Percentiles rank a stretch among this genome's conserved stretches.
Conservation (phyloP, 306 rosid species). For the Notholithocarpus densiflorus region DNA sequence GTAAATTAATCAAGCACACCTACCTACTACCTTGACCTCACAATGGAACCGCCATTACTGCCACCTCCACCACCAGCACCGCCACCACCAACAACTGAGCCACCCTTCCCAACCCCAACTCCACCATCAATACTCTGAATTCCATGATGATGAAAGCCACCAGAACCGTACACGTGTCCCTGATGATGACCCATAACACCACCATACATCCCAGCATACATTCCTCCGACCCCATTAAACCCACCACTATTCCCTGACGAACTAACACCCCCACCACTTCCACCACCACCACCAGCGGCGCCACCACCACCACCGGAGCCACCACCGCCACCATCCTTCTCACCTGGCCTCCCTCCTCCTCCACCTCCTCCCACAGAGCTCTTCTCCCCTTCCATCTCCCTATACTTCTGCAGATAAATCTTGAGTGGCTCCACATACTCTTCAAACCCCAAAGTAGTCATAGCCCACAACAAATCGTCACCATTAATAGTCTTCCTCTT, state of each 20-base stretch:
- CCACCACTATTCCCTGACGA: constrained; percentile 20
- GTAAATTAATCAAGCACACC: neutral
- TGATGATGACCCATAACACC: constrained; percentile 47
- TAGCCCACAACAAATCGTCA: constrained; percentile 66
- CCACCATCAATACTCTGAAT: constrained; percentile 17
- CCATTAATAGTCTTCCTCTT: constrained; percentile 77
- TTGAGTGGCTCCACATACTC: constrained; percentile 64
- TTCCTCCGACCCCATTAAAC: constrained; percentile 42
- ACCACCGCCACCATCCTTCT: constrained; percentile 37
- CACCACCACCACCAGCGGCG: constrained; percentile 29
- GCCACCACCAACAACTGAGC: constrained; percentile 14
- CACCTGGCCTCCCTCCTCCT: constrained; percentile 24
- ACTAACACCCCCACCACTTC: constrained; percentile 18
- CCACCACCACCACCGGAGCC: constrained; percentile 26
- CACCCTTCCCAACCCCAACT: constrained; percentile 13
- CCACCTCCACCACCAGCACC: constrained; percentile 7
- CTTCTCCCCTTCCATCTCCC: constrained; percentile 71
- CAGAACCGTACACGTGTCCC: constrained; percentile 46
- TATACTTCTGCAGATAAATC: constrained; percentile 54
- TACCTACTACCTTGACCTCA: constrained; percentile 36
- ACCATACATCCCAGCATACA: constrained; percentile 50
- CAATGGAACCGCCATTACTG: constrained; percentile 20
- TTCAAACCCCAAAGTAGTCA: constrained; percentile 64
- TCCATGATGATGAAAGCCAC: constrained; percentile 43
- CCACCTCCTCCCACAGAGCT: constrained; percentile 15